Percentiles rank a stretch among this genome's conserved stretches.
Evolutionary conservation across 768 basidiomycete genomes (phyloP).

Genomic region (Mrakia blollopis): DNA sequence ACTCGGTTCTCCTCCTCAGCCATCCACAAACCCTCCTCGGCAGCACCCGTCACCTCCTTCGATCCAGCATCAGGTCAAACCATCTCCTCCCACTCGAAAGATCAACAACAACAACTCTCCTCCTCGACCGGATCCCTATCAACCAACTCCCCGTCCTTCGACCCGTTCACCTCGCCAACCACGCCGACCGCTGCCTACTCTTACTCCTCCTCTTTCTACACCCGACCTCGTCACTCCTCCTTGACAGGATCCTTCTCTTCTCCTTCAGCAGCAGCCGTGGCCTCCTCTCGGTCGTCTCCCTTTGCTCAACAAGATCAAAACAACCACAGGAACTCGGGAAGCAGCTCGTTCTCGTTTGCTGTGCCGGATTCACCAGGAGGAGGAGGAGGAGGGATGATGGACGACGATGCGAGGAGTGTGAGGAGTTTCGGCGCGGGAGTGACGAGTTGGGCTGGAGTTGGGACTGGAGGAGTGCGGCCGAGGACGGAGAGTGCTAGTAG

Average conservation of each 20-base stretch:
- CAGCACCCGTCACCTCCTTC: constrained; percentile 20
- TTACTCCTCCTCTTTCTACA: not conserved
- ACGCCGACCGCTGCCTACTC: too few relatives aligned
- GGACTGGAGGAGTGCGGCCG: not conserved
- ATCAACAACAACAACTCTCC: not conserved
- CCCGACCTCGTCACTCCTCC: constrained; percentile 11
- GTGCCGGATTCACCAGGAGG: not conserved
- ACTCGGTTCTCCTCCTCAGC: constrained; percentile 8
- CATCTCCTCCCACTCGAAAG: constrained; percentile 9
- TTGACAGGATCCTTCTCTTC: not conserved
- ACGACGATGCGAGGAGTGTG: constrained; percentile 23
- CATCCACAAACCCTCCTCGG: constrained; percentile 12
- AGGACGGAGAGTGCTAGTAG: constrained; percentile 18
- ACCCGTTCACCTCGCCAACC: not conserved
- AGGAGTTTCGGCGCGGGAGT: not conserved
- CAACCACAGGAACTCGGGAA: not conserved
- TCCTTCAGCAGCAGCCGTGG: not conserved
- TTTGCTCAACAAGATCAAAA: not conserved
- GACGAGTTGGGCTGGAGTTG: constrained; percentile 6
- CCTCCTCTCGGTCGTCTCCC: not conserved
- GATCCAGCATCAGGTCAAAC: constrained; percentile 24
- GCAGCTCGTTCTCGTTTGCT: not conserved
- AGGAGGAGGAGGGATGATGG: not conserved
- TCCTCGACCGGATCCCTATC: not conserved
- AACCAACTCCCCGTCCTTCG: not conserved